Percentiles rank a stretch among this genome's conserved stretches.
These are phyloP conservation scores for Rusavskia elegans DNA, from an alignment of 495 filamentous ascomycete species.

Conservation along the genomic window DNA sequence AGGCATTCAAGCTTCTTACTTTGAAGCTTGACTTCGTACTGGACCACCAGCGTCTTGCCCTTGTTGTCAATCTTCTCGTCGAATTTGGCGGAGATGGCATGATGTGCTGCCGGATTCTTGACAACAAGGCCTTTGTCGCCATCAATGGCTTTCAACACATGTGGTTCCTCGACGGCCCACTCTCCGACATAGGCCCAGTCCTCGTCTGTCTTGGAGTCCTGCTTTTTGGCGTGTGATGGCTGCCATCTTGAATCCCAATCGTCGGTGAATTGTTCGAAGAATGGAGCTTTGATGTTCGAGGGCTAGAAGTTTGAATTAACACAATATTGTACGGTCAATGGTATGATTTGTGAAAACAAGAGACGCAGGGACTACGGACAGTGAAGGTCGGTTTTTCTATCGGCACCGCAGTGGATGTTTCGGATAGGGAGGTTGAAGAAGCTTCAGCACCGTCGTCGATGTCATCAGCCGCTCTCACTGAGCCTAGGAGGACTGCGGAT, in stretches of 20 bases:
- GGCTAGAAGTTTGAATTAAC: constrained; percentile 41
- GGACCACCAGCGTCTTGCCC: constrained; percentile 88
- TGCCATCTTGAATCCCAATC: constrained; percentile 91
- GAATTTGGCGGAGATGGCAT: constrained; percentile 99
- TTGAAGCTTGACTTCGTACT: constrained; percentile 99
- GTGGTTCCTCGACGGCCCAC: constrained; percentile 94
- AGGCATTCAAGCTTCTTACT: constrained; percentile 38
- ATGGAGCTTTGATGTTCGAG: constrained; percentile 72
- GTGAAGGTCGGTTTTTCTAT: constrained; percentile 72
- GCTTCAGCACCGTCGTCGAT: constrained; percentile 24
- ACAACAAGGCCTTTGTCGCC: constrained; percentile 93
- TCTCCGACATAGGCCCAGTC: constrained; percentile 97
- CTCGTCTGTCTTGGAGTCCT: constrained; percentile 68
- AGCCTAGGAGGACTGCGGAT: constrained; percentile 54
- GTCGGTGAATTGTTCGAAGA: constrained; percentile 96
- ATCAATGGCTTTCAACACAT: constrained; percentile 82
- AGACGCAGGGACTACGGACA: constrained; percentile 34
- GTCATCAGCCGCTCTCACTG: constrained; percentile 52
- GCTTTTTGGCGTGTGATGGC: constrained; percentile 91
- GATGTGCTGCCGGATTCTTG: constrained; percentile 92
- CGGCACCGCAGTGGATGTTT: constrained; percentile 39
- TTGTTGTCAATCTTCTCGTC: constrained; percentile 92
- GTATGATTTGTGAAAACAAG: constrained; percentile 1
- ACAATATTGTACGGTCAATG: not conserved
- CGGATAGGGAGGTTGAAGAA: constrained; percentile 13